Conservation (phyloP, 441 rosid species). For the Capsella rubella region DNA sequence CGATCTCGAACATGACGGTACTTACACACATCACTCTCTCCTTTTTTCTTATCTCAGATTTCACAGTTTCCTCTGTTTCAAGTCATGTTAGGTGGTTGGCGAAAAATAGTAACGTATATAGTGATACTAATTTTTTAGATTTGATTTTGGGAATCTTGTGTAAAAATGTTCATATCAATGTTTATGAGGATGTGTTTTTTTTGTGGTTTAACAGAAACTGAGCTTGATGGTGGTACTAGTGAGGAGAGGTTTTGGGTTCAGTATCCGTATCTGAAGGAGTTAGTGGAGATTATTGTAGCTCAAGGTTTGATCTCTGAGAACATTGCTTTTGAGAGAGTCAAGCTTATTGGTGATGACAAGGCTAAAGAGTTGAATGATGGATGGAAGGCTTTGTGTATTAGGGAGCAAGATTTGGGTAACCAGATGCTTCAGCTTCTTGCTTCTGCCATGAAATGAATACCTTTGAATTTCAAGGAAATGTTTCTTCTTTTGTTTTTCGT, state of each 20-base stretch:
- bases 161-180: not conserved
- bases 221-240: not conserved
- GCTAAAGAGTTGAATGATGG: slow-evolving; percentile 25
- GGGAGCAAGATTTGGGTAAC: not conserved
- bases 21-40: too few relatives aligned
- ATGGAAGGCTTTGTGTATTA: slow-evolving; percentile 16
- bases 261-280: slow-evolving; percentile 19
- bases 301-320: not conserved
- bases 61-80: not conserved
- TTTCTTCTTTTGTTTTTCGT: not conserved
- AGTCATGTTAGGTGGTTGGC: not conserved
- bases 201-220: slow-evolving; percentile 1
- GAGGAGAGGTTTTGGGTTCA: slow-evolving; percentile 27
- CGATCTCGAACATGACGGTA: slow-evolving; percentile 1
- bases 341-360: slow-evolving; percentile 29
- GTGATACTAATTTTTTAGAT: not conserved
- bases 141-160: not conserved
- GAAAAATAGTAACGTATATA: not conserved
- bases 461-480: not conserved
- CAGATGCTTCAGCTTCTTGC: not conserved
- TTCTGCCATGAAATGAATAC: not conserved
- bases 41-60: too few relatives aligned
- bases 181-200: not conserved
- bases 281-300: not conserved
- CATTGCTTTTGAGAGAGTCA: not conserved